Base-by-base conservation (phyloP, 306 rosid species). In the Prinsepia uniflora region DNA sequence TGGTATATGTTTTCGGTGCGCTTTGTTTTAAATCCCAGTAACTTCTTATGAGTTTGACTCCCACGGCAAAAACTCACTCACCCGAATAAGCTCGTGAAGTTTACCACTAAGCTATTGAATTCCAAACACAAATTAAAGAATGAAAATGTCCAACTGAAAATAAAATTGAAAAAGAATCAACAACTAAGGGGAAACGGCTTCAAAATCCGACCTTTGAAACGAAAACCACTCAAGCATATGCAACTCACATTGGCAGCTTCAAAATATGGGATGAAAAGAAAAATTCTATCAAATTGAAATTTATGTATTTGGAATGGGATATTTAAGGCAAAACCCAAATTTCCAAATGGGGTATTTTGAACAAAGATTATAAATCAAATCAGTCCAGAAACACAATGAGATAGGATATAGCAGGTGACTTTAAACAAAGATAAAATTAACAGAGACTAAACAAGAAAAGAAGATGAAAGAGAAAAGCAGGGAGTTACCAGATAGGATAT, bases 401-500 rank as follows among this genome's bases (percentile, higher is more conserved):
- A 46, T 15, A 66, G 3, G 36, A 30, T 30, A 24, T 24, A 24
- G 30, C 30, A 24, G 30, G 30, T 24, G 30, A 24, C 2, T 24
- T 24, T 24, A 24, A 24, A 24, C 30, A 30, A 30, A n/a, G n/a
- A 30, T 30, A 30, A 30, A 30, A 30, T 30, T 30, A 30, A 30
- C 36, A 30, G 4, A 30, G 36, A 30, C 36, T 30, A 30, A 30
- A 30, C 36, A 41, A 19, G 56, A 63, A 18, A 11, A 42, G 36
- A 63, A 18, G 19, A 5, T 42, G 44, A 53, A 24, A 56, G 49
- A 47, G 22, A 49, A 43, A 49, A 2, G 76, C 17, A 41, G 62
- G 36, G 36, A 65, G 67, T 65, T 42, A 80, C 83, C 46, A 80
- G 68, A 63, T 14, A 65, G 62, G 77, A 70, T 18, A 57, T 57